These are phyloP conservation scores for Barnettozyma californica DNA, from an alignment of 805 yeast species.

Conservation along the genomic window DNA sequence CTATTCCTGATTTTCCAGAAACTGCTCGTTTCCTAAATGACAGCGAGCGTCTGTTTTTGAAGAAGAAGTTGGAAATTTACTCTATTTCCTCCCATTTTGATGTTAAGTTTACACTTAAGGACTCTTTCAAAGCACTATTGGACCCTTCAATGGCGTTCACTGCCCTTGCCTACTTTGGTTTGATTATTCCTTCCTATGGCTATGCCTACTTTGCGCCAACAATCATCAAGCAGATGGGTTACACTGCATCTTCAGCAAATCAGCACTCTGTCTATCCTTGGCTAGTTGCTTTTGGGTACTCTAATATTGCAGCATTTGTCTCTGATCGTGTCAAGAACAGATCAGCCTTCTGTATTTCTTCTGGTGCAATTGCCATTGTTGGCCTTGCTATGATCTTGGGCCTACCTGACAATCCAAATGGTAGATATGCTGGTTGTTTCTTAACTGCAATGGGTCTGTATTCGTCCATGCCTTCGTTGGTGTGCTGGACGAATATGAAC, in stretches of 20 bases:
- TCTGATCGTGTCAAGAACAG: constrained; percentile 53
- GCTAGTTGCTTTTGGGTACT: constrained; percentile 66
- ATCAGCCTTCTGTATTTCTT: constrained; percentile 34
- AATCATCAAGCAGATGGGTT: constrained; percentile 34
- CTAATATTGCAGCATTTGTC: constrained; percentile 53
- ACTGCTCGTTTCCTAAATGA: constrained; percentile 35
- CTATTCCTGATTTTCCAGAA: constrained; percentile 40
- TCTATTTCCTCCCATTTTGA: constrained; percentile 34
- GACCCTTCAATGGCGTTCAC: constrained; percentile 47
- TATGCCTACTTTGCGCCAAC: constrained; percentile 42
- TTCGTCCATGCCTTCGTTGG: constrained; percentile 33
- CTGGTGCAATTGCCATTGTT: constrained; percentile 28
- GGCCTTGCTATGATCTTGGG: constrained; percentile 34
- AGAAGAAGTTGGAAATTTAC: constrained; percentile 33
- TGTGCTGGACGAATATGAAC: constrained; percentile 34
- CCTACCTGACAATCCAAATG: constrained; percentile 32
- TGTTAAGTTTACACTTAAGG: constrained; percentile 28
- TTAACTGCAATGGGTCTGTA: constrained; percentile 34
- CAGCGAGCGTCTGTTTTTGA: constrained; percentile 35
- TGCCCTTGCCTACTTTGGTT: constrained; percentile 33
- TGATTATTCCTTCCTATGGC: constrained; percentile 35
- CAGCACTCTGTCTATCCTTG: constrained; percentile 83
- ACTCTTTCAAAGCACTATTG: constrained; percentile 40
- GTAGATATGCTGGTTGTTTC: constrained; percentile 36
- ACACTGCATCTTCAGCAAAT: constrained; percentile 70